Evolutionary conservation across 306 rosid genomes (phyloP), one percentile per base, ranked within the genome.

Genomic region (Corylus heterophylla): DNA sequence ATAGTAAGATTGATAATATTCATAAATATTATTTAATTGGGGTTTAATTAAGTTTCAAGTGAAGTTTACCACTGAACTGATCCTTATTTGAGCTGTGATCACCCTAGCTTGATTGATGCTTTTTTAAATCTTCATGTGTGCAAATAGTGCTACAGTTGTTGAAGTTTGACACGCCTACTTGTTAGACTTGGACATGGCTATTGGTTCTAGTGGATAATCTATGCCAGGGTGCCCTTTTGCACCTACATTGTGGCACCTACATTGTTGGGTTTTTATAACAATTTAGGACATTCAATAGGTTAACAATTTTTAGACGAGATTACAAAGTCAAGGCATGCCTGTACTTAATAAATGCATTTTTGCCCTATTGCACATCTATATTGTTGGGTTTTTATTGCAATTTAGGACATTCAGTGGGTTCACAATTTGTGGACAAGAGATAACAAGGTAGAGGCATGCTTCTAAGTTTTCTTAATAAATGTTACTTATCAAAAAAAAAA

Each of bases 41-140:
- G 67, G 5, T 61, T 61, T 27, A 22, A 29, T 61, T 42, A 42
- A 61, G 9, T 61, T 61, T 61, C 20, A 63, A 35, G 47, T 44
- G 16, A 63, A 63, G 69, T 63, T 63, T 18, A 13, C 69, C 13
- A 63, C 47, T 35, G 69, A 63, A 63, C 44, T 63, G 69, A 63
- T 44, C 47, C 47, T 55, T 35, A 35, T 63, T 16, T 63, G 47
- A 63, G 69, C 69, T 2, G 62, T n/a, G 12, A 63, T 63, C 69
- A 29, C 69, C 69, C 47, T 63, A 63, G 6, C 69, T 35, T 17
- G 18, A 63, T 63, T 14, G 20, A 35, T 29, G 47, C 42, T 63
- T 63, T 63, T 63, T 6, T 31, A 7, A 44, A 63, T 63, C 18
- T 63, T 31, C 45, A 31, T 14, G 22, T 63, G 47, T 63, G 69